phyloP scores from a whole-genome alignment of 2,329 filamentous ascomycete species.

The Tolypocladium ovalisporum region DNA sequence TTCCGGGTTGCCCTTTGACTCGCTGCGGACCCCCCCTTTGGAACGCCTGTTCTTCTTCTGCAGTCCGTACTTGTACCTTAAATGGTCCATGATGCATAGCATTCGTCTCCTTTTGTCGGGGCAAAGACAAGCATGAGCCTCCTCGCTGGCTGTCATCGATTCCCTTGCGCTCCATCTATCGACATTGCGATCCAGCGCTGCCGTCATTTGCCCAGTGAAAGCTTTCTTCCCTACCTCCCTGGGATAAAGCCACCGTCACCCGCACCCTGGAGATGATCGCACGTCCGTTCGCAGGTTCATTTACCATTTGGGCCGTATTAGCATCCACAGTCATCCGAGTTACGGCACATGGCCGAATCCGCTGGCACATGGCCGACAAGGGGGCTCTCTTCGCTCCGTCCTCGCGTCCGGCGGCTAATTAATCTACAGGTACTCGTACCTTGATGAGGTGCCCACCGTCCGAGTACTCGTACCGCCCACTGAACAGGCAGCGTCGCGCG shows the following conservation, averaged over 20 bases:
- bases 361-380: neutral
- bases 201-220: neutral
- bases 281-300: neutral
- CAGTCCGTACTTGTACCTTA: neutral
- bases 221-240: neutral
- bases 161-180: neutral
- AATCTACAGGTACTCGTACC: neutral
- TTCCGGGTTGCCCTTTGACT: neutral
- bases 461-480: neutral
- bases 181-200: neutral
- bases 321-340: conserved; percentile 3
- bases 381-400: neutral
- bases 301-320: neutral
- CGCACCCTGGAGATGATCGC: neutral
- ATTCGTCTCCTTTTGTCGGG: neutral
- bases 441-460: neutral
- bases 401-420: no score
- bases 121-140: neutral
- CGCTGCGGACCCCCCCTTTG: neutral
- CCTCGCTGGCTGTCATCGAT: neutral
- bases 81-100: neutral
- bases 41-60: neutral
- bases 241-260: neutral
- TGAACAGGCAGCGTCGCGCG: conserved; percentile 1
- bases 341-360: no score